Evolutionary conservation across 2,329 filamentous ascomycete genomes (phyloP).

Genomic region (Trichoderma gracile): DNA sequence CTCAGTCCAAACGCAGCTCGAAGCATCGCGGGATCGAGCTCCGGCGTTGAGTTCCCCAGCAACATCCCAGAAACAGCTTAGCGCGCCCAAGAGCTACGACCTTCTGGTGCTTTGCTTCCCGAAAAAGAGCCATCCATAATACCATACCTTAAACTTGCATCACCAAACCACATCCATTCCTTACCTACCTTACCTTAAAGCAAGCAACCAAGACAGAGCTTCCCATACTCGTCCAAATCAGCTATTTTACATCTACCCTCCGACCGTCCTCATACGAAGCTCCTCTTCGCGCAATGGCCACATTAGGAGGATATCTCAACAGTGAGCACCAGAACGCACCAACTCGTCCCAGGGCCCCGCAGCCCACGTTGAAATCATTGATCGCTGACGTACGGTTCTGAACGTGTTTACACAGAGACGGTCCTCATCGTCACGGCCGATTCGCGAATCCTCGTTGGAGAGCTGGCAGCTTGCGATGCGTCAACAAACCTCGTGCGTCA

Average conservation of each 20-base stretch:
- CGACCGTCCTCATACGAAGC: neutral
- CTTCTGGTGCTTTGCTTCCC: neutral
- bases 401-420: conserved; percentile 64
- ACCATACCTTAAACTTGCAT: conserved; percentile 4
- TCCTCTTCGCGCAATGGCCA: conserved; percentile 41
- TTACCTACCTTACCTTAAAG: too few relatives aligned
- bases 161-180: neutral
- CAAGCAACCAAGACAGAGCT: neutral
- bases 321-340: conserved; percentile 39
- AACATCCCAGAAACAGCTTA: conserved; percentile 24
- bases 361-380: neutral
- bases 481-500: conserved; percentile 75
- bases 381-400: conserved; percentile 6
- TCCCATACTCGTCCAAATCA: neutral
- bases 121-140: conserved; percentile 6
- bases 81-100: conserved; percentile 19
- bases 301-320: conserved; percentile 48
- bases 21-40: neutral
- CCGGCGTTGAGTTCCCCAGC: neutral
- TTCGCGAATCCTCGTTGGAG: conserved; percentile 82
- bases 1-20: neutral
- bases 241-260: neutral
- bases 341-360: conserved; percentile 10
- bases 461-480: conserved; percentile 82
- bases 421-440: conserved; percentile 90